These are phyloP conservation scores for Vanderwaltozyma verrucispora DNA, from an alignment of 805 yeast species.

Conservation along the genomic window DNA sequence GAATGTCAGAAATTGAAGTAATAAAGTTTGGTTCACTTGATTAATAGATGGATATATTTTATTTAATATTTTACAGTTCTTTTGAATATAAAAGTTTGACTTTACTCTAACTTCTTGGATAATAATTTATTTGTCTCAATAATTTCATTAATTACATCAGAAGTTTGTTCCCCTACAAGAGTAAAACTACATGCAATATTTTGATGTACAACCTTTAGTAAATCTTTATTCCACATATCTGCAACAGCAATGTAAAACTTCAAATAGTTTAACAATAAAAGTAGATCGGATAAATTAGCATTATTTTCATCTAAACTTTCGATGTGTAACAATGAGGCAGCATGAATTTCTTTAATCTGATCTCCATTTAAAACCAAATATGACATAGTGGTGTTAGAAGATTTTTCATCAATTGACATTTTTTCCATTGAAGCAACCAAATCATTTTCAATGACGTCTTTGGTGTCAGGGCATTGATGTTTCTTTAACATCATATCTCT, in stretches of 20 bases:
- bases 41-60: no score
- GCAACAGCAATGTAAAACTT: slow-evolving; percentile 39
- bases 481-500: slow-evolving; percentile 49
- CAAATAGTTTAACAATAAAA: slow-evolving; percentile 40
- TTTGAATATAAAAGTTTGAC: no score
- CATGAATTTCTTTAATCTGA: slow-evolving; percentile 2
- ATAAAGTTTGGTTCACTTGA: no score
- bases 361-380: slow-evolving; percentile 32
- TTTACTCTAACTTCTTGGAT: no score
- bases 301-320: not conserved
- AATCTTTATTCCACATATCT: slow-evolving; percentile 23
- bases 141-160: no score
- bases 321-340: slow-evolving; percentile 9
- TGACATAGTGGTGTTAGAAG: slow-evolving; percentile 2
- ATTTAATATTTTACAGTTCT: no score
- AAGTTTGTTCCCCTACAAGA: no score
- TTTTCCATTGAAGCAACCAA: slow-evolving; percentile 1
- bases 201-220: slow-evolving; percentile 4
- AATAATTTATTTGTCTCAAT: no score
- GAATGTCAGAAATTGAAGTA: no score
- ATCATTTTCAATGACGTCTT: not conserved
- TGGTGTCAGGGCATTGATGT: slow-evolving; percentile 1
- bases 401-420: slow-evolving; percentile 2
- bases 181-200: not conserved
- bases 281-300: slow-evolving; percentile 4